Evolutionary conservation across 1,284 basidiomycete genomes (phyloP).

Genomic region (Boletellus sp.): DNA sequence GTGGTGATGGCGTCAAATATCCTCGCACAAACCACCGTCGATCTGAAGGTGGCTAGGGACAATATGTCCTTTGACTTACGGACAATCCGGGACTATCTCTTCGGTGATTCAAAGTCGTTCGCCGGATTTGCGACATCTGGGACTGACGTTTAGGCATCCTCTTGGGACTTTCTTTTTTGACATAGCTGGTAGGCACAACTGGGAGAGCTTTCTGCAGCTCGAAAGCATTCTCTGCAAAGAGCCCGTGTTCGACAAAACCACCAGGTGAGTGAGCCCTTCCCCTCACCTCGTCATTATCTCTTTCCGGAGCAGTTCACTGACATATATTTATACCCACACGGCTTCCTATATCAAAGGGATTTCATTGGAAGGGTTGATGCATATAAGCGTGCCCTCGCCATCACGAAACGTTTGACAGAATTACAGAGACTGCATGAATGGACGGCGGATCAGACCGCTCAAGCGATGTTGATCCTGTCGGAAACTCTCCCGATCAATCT

Average conservation of each 20-base stretch:
- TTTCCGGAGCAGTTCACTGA: not conserved
- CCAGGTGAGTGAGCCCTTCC: conserved; percentile 39
- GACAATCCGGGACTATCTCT: conserved; percentile 44
- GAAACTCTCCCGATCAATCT: conserved; percentile 51
- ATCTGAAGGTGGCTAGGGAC: conserved; percentile 48
- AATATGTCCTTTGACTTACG: conserved; percentile 40
- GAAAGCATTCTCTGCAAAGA: conserved; percentile 52
- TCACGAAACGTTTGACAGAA: conserved; percentile 57
- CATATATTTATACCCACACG: not conserved
- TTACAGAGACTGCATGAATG: conserved; percentile 52
- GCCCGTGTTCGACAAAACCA: conserved; percentile 61
- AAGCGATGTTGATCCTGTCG: conserved; percentile 47
- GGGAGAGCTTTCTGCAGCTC: conserved; percentile 48
- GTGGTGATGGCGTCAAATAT: conserved; percentile 27
- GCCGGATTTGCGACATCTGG: not conserved
- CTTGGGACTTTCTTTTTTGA: too few relatives aligned
- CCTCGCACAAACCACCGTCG: conserved; percentile 45
- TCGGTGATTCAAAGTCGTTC: conserved; percentile 42
- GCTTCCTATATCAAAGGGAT: conserved; percentile 8
- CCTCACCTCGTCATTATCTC: not conserved
- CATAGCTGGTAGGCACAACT: conserved; percentile 52
- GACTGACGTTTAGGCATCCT: not conserved
- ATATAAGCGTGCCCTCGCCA: conserved; percentile 27
- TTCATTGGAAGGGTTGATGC: conserved; percentile 28
- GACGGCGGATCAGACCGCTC: conserved; percentile 44